Evolutionary conservation across 441 rosid species (phyloP).

Genomic region (Iberis amara): DNA sequence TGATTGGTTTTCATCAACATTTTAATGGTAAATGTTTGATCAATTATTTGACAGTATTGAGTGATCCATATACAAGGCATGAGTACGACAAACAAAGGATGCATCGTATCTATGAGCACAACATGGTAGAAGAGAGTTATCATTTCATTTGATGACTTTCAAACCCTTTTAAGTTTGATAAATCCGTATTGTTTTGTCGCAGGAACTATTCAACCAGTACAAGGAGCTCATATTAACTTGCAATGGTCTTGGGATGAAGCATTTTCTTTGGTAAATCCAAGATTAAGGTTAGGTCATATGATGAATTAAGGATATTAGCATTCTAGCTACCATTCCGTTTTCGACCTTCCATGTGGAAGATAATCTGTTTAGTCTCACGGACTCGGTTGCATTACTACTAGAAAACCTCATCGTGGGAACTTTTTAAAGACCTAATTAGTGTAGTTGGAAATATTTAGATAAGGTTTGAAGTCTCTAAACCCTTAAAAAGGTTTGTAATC

Average conservation of each 20-base stretch:
- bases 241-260: conserved; percentile 83
- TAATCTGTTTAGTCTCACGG: no score
- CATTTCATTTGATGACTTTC: neutral
- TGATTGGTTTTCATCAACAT: neutral
- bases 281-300: conserved; percentile 11
- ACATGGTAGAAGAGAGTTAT: conserved; percentile 39
- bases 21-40: neutral
- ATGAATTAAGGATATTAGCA: conserved; percentile 14
- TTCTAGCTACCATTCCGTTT: no score
- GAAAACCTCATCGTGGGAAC: no score
- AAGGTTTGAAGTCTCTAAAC: no score
- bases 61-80: conserved; percentile 54
- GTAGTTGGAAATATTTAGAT: no score
- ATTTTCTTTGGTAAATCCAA: conserved; percentile 53
- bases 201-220: conserved; percentile 79
- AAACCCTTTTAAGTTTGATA: neutral
- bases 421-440: no score
- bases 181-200: conserved; percentile 19
- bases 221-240: conserved; percentile 89
- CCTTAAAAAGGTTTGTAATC: no score
- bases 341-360: no score
- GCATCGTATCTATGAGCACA: conserved; percentile 49
- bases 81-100: conserved; percentile 77
- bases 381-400: no score
- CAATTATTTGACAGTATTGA: conserved; percentile 47